Percentiles rank a stretch among this genome's conserved stretches.
These are phyloP conservation scores for Microglena sp. DNA, from an alignment of 139 green algal species.

Conservation along the genomic window DNA sequence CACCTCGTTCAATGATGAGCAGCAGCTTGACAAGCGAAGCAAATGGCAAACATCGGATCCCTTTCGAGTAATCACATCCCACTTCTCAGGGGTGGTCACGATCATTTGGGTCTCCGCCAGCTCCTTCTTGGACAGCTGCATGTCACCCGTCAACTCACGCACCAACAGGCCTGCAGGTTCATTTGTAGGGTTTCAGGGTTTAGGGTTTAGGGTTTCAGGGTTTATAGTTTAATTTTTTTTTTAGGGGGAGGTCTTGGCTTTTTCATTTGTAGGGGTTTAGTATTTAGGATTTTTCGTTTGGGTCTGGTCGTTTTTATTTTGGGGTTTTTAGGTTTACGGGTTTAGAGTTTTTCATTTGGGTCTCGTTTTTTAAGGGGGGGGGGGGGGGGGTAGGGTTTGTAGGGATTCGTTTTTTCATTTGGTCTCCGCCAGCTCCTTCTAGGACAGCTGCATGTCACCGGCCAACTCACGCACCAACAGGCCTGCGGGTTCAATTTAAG, in stretches of 20 bases:
- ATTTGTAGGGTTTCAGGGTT: not conserved
- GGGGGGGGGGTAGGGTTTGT: too few relatives aligned
- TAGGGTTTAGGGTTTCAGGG: too few relatives aligned
- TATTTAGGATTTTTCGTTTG: too few relatives aligned
- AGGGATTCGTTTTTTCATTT: too few relatives aligned
- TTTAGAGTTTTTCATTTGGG: too few relatives aligned
- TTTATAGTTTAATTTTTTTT: not conserved
- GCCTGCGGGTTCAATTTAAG: constrained; percentile 22
- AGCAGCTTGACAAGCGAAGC: constrained; percentile 75
- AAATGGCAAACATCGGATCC: constrained; percentile 63
- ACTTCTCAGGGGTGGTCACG: constrained; percentile 98
- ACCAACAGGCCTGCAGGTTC: constrained; percentile 53
- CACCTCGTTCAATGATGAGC: constrained; percentile 93
- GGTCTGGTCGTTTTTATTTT: too few relatives aligned
- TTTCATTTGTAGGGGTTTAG: not conserved
- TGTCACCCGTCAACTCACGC: constrained; percentile 88
- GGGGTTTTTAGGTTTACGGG: too few relatives aligned
- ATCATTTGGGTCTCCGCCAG: constrained; percentile 96
- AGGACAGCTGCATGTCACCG: constrained; percentile 91
- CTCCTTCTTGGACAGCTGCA: constrained; percentile 92
- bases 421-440: constrained; percentile 87
- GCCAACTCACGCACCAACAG: constrained; percentile 82
- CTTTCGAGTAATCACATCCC: constrained; percentile 99
- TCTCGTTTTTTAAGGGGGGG: too few relatives aligned
- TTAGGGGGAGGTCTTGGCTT: not conserved